Percentiles rank a stretch among this genome's conserved stretches.
These are phyloP conservation scores for Sporothrix luriei DNA, from an alignment of 2,329 filamentous ascomycete species.

Conservation along the genomic window DNA sequence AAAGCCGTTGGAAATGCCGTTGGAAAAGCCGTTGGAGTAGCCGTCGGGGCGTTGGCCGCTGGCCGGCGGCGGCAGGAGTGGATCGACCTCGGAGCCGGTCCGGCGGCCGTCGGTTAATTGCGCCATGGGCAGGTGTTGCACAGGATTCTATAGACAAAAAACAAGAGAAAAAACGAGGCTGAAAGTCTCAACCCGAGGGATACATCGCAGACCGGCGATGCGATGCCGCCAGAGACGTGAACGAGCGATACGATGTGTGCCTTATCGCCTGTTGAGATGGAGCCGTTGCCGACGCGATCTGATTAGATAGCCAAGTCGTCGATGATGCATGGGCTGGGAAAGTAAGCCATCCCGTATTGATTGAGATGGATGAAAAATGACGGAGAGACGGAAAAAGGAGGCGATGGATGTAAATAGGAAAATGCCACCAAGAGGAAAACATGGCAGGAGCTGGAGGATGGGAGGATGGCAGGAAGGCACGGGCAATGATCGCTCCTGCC, in stretches of 20 bases:
- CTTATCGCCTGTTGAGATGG: not conserved
- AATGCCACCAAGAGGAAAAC: not conserved
- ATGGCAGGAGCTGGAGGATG: not conserved
- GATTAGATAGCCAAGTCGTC: constrained; percentile 16
- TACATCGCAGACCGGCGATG: not conserved
- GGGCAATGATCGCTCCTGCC: too few relatives aligned
- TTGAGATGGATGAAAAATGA: not conserved
- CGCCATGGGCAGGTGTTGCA: not conserved
- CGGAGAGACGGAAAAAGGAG: not conserved
- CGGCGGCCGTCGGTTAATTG: not conserved
- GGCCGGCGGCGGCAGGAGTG: constrained; percentile 9
- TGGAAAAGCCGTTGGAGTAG: not conserved
- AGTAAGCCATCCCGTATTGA: not conserved
- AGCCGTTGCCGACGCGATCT: not conserved
- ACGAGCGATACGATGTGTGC: not conserved
- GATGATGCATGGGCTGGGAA: not conserved
- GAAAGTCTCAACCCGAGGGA: not conserved
- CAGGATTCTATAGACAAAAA: not conserved
- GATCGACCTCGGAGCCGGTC: constrained; percentile 16
- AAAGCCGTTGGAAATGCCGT: too few relatives aligned
- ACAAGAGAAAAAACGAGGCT: not conserved
- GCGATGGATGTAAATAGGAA: not conserved
- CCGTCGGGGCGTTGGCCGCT: not conserved
- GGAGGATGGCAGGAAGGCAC: constrained; percentile 2
- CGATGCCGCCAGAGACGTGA: not conserved